Percentiles rank a stretch among this genome's conserved stretches.
Conservation (phyloP, 208 protist genomes). For the Crithidia thermophila region DNA sequence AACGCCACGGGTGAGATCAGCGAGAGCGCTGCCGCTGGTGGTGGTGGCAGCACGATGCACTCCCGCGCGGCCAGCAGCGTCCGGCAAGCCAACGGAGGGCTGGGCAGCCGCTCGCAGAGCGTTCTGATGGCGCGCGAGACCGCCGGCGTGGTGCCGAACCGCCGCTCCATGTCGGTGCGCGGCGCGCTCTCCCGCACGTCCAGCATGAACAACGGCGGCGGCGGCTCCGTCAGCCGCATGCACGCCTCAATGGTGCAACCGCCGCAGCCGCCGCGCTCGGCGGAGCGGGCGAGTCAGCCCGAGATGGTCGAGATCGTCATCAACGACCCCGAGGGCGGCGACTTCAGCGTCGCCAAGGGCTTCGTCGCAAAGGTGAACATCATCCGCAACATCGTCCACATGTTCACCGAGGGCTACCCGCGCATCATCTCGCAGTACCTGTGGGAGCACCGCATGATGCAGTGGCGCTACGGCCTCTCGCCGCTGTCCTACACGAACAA, state of each 20-base stretch:
- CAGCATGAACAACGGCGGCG: constrained; percentile 29
- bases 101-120: constrained; percentile 22
- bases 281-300: constrained; percentile 3
- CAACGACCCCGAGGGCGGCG: constrained; percentile 86
- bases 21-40: constrained; percentile 13
- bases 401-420: constrained; percentile 91
- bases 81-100: constrained; percentile 15
- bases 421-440: constrained; percentile 90
- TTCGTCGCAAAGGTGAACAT: constrained; percentile 54
- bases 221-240: constrained; percentile 30
- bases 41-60: constrained; percentile 11
- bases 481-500: constrained; percentile 83
- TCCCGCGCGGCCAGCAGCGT: constrained; percentile 23
- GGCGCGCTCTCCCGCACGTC: constrained; percentile 14
- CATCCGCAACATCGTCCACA: constrained; percentile 90
- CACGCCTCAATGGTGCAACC: constrained; percentile 32
- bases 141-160: constrained; percentile 75
- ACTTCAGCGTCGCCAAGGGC: constrained; percentile 65
- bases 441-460: constrained; percentile 83
- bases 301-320: constrained; percentile 62
- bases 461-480: constrained; percentile 69
- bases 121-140: constrained; percentile 63
- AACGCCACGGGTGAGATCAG: constrained; percentile 23
- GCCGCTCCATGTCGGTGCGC: constrained; percentile 36
- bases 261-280: constrained; percentile 4